Conservation (phyloP, 2,329 filamentous ascomycete genomes). For the Ampelomyces quisqualis region DNA sequence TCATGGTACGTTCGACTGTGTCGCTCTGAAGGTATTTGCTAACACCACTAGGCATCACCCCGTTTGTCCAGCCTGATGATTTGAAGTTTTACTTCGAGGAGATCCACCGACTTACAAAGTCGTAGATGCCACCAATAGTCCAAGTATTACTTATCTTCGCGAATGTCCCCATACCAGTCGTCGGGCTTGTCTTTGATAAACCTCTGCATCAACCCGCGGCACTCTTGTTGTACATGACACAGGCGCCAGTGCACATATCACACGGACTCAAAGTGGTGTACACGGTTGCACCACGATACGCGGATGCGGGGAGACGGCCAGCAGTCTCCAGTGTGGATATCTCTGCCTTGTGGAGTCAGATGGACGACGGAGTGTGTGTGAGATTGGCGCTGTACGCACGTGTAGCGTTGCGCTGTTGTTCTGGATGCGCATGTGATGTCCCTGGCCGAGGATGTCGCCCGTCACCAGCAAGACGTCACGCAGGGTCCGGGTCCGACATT, state of each 20-base stretch:
- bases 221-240: constrained; percentile 72
- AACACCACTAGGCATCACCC: constrained; percentile 72
- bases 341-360: constrained; percentile 59
- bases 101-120: constrained; percentile 59
- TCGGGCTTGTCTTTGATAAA: constrained; percentile 73
- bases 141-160: constrained; percentile 26
- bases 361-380: constrained; percentile 4
- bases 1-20: constrained; percentile 65
- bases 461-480: constrained; percentile 49
- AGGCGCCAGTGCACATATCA: constrained; percentile 80
- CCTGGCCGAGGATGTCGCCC: constrained; percentile 68
- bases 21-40: constrained; percentile 7
- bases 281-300: constrained; percentile 74
- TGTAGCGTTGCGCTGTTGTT: constrained; percentile 70
- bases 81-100: constrained; percentile 93
- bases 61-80: constrained; percentile 89
- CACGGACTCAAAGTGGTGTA: constrained; percentile 79
- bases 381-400: constrained; percentile 45
- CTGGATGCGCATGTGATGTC: constrained; percentile 76
- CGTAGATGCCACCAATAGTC: constrained; percentile 9
- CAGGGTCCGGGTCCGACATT: constrained; percentile 17
- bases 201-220: constrained; percentile 66
- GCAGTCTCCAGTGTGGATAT: constrained; percentile 74
- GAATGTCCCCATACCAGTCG: constrained; percentile 60
- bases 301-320: constrained; percentile 67